Conservation (phyloP, 768 basidiomycete species). For the Rhizopogon roseolus region DNA sequence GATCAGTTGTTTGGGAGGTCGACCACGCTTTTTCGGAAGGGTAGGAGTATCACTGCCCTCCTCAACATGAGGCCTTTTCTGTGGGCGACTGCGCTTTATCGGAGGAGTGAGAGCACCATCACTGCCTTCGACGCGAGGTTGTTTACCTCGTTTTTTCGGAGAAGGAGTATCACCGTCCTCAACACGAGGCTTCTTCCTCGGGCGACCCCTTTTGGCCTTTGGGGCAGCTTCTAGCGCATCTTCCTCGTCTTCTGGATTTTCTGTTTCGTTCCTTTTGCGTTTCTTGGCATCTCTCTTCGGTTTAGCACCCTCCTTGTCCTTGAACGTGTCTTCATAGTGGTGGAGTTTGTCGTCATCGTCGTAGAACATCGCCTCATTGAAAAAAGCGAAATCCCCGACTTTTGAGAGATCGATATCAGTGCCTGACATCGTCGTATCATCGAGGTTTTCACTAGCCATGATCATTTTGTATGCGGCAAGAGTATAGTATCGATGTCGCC, state of each 20-base stretch:
- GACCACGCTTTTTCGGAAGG: slow-evolving; percentile 30
- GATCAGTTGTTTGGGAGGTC: slow-evolving; percentile 24
- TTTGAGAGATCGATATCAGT: slow-evolving; percentile 41
- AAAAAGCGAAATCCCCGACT: slow-evolving; percentile 49
- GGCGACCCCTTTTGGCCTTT: slow-evolving; percentile 49
- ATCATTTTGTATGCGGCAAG: slow-evolving; percentile 61
- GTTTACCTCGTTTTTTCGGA: slow-evolving; percentile 38
- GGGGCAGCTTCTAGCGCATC: slow-evolving; percentile 15
- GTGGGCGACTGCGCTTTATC: slow-evolving; percentile 31
- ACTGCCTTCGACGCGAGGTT: slow-evolving; percentile 10
- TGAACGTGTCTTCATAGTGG: slow-evolving; percentile 47
- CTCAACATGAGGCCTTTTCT: slow-evolving; percentile 29
- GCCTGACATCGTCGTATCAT: slow-evolving; percentile 41
- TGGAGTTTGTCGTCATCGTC: slow-evolving; percentile 34
- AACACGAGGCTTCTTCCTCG: slow-evolving; percentile 32
- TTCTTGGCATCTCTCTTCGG: slow-evolving; percentile 16
- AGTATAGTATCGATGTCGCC: slow-evolving; percentile 82
- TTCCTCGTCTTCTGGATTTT: slow-evolving; percentile 20
- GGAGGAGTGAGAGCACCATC: slow-evolving; percentile 10
- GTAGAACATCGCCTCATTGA: slow-evolving; percentile 54
- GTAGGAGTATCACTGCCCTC: slow-evolving; percentile 9
- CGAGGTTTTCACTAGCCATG: slow-evolving; percentile 61
- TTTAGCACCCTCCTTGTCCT: slow-evolving; percentile 20
- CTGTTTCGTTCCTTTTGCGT: slow-evolving; percentile 18
- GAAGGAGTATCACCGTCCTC: slow-evolving; percentile 9